These are phyloP conservation scores for Sanghuangporus sanghuang DNA, from an alignment of 1,284 basidiomycete species.

Conservation along the genomic window DNA sequence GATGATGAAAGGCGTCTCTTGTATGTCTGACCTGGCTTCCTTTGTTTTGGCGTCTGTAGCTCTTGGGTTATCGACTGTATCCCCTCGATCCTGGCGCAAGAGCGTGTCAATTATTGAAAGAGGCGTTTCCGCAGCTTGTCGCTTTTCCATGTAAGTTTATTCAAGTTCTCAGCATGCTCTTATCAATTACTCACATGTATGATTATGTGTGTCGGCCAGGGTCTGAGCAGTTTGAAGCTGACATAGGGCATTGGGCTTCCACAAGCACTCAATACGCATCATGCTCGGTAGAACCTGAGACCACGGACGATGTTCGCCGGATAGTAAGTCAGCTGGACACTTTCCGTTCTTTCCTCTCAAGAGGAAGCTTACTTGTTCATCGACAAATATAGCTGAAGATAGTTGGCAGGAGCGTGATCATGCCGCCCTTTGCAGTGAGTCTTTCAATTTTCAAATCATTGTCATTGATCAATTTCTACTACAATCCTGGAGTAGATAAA, in stretches of 20 bases:
- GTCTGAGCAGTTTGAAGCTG: conserved; percentile 10
- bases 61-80: not conserved
- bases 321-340: conserved; percentile 10
- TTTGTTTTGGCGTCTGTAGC: not conserved
- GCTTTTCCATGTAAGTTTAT: conserved; percentile 8
- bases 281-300: conserved; percentile 15
- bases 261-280: conserved; percentile 15
- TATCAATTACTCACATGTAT: not conserved
- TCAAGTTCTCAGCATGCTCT: not conserved
- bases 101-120: conserved; percentile 12
- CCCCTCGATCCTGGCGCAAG: not conserved
- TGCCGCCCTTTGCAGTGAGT: conserved; percentile 18
- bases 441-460: not conserved
- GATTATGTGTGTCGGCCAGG: not conserved
- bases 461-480: not conserved
- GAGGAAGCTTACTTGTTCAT: not conserved
- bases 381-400: conserved; percentile 6
- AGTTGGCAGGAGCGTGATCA: conserved; percentile 9
- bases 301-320: conserved; percentile 6
- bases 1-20: not conserved
- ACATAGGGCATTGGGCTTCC: conserved; percentile 13
- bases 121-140: conserved; percentile 10
- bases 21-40: not conserved
- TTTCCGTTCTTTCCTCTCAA: not conserved
- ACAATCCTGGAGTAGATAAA: conserved; percentile 17